These are phyloP conservation scores for Tuber brumale DNA, from an alignment of 495 filamentous ascomycete genomes.

Conservation along the genomic window DNA sequence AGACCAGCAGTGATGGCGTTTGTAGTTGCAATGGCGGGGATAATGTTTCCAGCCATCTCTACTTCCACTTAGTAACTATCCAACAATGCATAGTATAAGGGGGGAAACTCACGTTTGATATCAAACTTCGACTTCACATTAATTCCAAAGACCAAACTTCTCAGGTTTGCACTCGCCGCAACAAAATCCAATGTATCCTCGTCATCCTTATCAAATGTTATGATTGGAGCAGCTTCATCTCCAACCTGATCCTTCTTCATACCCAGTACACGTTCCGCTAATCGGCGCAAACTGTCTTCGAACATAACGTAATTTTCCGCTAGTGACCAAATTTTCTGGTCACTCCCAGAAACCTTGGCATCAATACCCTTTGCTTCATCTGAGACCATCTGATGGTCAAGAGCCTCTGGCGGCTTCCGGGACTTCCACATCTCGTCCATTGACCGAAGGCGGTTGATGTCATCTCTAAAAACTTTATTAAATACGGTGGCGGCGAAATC, in stretches of 20 bases:
- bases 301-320: conserved; percentile 83
- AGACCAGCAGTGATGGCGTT: conserved; percentile 94
- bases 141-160: conserved; percentile 79
- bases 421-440: conserved; percentile 98
- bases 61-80: conserved; percentile 9
- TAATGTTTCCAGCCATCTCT: conserved; percentile 99
- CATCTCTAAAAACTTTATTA: conserved; percentile 82
- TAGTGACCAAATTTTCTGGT: conserved; percentile 71
- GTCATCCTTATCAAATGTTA: conserved; percentile 96
- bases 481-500: conserved; percentile 79
- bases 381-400: conserved; percentile 56
- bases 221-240: conserved; percentile 53
- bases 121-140: conserved; percentile 86
- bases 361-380: conserved; percentile 50
- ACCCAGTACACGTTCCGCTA: conserved; percentile 65
- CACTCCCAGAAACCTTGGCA: conserved; percentile 54
- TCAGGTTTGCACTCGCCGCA: conserved; percentile 77
- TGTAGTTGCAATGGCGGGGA: conserved; percentile 95
- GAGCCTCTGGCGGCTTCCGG: conserved; percentile 62
- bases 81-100: background rate
- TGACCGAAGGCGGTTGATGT: conserved; percentile 72
- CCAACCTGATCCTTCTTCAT: conserved; percentile 50
- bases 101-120: conserved; percentile 62
- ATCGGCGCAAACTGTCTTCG: conserved; percentile 67
- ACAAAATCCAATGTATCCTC: conserved; percentile 94